Evolutionary conservation across 73 alveolate species (phyloP), one percentile per base, ranked within the genome.

Genomic region (Tetrahymena thermophila): DNA sequence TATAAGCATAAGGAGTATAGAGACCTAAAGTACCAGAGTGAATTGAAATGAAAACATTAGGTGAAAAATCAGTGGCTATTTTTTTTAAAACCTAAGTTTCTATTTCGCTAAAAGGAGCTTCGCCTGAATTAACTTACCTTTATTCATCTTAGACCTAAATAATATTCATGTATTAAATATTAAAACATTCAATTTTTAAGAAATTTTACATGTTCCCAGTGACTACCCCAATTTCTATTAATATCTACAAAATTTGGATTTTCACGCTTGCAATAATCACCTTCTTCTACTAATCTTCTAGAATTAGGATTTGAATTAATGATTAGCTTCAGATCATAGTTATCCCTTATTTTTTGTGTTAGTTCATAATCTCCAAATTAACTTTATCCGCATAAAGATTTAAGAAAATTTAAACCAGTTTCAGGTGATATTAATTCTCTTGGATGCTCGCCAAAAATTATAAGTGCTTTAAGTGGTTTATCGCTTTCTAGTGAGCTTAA

Each of bases 401-500:
- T 71, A 38, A 97, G 58, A 35, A 97, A 93, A 38, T 97, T 85
- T 37, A 96, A 35, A 56, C 98, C 98, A 34, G 97, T 85, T 94
- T 97, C 98, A 8, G 98, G 95, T 50, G 97, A 83, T 0, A 97
- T 97, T 85, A 97, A 56, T 95, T 97, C 98, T 93, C 98, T 97
- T 35, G 98, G 96, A 94, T 97, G 98, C 38, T 97, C 98, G 13
- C 98, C 98, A 96, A 97, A 97, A 11, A 97, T 43, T 14, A 97
- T 25, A 38, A 94, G 96, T 3, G 85, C 97, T 93, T 56, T 85
- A 21, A 31, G 16, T 35, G n/a, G 16, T 50, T 50, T 35, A 28
- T 34, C 37, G 19, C 42, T 83, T 10, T 95, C 37, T n/a, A 31
- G 35, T 71, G 35, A 71, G 35, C 40, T 31, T 71, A 71, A 71